Conservation (phyloP, 768 basidiomycete genomes). For the Lactarius deliciosus region DNA sequence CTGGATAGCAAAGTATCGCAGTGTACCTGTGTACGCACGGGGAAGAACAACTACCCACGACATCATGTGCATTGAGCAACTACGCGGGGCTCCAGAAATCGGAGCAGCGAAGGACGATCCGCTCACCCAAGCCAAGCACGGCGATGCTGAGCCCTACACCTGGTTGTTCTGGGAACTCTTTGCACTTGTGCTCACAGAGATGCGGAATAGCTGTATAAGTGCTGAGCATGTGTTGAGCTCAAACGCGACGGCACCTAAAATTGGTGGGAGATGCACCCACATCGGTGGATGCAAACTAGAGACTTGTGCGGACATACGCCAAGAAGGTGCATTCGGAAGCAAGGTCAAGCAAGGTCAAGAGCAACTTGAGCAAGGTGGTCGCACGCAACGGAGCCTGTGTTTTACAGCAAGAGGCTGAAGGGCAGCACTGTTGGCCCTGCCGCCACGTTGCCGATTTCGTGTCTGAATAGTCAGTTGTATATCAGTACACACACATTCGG, state of each 20-base stretch:
- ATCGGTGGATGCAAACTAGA: constrained; percentile 49
- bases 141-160: constrained; percentile 37
- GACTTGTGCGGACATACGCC: constrained; percentile 50
- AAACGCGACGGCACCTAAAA: not conserved
- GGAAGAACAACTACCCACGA: not conserved
- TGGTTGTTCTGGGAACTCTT: constrained; percentile 17
- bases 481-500: no score
- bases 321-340: no score
- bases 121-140: constrained; percentile 39
- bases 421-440: no score
- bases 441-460: no score
- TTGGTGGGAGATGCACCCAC: constrained; percentile 40
- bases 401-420: no score
- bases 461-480: no score
- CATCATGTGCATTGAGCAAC: not conserved
- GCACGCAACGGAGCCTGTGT: no score
- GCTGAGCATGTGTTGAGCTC: constrained; percentile 33
- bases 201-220: constrained; percentile 48
- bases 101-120: not conserved
- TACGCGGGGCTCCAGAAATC: not conserved
- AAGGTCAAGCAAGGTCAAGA: no score
- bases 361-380: no score
- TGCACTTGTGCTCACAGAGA: constrained; percentile 33
- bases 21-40: constrained; percentile 33
- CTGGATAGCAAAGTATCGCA: constrained; percentile 45